Base-by-base conservation (phyloP, 805 yeast genomes). In the Dipodascus albidus region DNA sequence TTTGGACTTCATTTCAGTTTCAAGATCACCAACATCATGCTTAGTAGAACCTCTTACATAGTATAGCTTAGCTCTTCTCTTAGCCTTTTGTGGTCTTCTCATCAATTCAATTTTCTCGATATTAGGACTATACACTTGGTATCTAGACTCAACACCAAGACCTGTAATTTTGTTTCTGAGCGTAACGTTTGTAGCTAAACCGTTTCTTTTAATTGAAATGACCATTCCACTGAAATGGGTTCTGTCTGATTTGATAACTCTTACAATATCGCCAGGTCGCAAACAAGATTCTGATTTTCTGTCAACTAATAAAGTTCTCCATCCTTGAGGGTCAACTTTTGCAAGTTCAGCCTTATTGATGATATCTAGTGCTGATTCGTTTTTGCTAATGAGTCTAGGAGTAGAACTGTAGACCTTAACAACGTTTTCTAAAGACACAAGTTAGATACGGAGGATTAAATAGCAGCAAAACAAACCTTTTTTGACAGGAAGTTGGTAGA, bases 21-120 rank as follows among this genome's bases (percentile, higher is more conserved):
- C 71, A 24, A 67, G 58, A 52, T 67, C 70, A 17, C 70, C 70
- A 11, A 66, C 71, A 55, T 68, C 71, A 54, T 66, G 64, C 56
- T 65, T 74, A 56, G 67, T 67, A 55, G 60, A 71, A 27, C 67
- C 84, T 72, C 96, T 85, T 64, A 93, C 85, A 70, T 87, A 93
- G 76, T 84, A 90, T 62, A 88, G 91, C 75, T 87, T 91, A 70
- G 81, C 80, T 78, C 96, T 81, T 57, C 77, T 74, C 74, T 85
- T 80, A 69, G 87, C 82, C 64, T 77, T 79, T 58, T 64, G 60
- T 22, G 95, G 91, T 68, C 83, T 83, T 68, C 85, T 78, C 57
- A 91, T 68, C 42, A 89, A 68, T 69, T 90, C 97, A 52, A 91
- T 75, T 67, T 83, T 79, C 57, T 81, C 78, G 53, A 93, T 76